Percentiles rank a stretch among this genome's conserved stretches.
Conservation (phyloP, 129 eudicot genomes). For the Saposhnikovia divaricata region DNA sequence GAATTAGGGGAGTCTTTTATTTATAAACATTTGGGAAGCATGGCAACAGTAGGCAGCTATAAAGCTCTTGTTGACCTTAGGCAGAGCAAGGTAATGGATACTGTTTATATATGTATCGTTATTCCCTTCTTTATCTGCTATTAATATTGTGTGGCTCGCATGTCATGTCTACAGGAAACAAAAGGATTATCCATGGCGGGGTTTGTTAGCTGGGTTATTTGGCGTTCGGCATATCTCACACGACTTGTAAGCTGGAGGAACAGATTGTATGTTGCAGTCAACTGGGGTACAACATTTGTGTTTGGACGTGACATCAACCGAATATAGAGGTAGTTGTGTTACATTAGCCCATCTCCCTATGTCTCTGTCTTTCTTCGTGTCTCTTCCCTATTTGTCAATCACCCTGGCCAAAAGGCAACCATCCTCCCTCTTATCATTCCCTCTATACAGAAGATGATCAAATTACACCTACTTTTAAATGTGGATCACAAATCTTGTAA, state of each 20-base stretch:
- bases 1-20: conserved; percentile 61
- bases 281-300: conserved; percentile 78
- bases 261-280: conserved; percentile 79
- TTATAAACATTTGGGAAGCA: conserved; percentile 86
- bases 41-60: conserved; percentile 93
- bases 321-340: conserved; percentile 32
- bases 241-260: conserved; percentile 99
- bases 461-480: neutral
- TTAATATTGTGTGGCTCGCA: neutral
- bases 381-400: neutral
- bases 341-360: neutral
- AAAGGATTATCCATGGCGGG: conserved; percentile 87
- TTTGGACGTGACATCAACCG: conserved; percentile 96
- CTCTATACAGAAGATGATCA: neutral
- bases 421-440: neutral
- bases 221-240: conserved; percentile 98
- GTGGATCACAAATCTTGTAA: neutral
- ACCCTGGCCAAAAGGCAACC: neutral
- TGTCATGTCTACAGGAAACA: conserved; percentile 39
- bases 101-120: no score
- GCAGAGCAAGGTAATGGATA: conserved; percentile 74
- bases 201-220: conserved; percentile 76
- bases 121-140: neutral
- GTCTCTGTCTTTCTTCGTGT: neutral
- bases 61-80: conserved; percentile 97